Conservation (phyloP, 1,284 basidiomycete species). For the Moniliella sp. region DNA sequence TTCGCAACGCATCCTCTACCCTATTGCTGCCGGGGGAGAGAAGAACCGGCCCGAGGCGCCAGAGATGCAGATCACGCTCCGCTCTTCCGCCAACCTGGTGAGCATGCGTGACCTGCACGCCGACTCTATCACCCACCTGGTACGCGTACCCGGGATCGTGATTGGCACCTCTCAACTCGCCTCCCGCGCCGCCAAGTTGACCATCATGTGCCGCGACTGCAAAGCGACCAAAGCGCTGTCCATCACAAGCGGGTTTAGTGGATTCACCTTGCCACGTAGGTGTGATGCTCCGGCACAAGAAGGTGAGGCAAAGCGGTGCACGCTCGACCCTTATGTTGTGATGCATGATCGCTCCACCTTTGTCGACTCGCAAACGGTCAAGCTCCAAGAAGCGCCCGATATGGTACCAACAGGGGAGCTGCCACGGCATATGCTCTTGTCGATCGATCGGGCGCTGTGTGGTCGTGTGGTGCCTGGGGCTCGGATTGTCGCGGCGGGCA, state of each 20-base stretch:
- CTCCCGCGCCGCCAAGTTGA: conserved; percentile 71
- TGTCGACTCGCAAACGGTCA: conserved; percentile 84
- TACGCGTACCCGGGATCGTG: conserved; percentile 89
- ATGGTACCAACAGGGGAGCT: conserved; percentile 98
- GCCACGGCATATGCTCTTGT: conserved; percentile 80
- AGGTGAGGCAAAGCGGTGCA: conserved; percentile 71
- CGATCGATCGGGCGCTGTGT: conserved; percentile 45
- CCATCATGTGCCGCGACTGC: conserved; percentile 79
- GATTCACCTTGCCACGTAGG: conserved; percentile 38
- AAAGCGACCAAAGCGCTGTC: conserved; percentile 48
- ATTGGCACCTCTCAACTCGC: conserved; percentile 86
- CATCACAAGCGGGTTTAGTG: conserved; percentile 64
- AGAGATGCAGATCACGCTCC: conserved; percentile 68
- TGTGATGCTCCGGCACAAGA: conserved; percentile 36
- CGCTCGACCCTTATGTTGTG: conserved; percentile 84
- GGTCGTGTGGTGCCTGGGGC: conserved; percentile 57
- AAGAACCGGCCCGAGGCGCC: conserved; percentile 36
- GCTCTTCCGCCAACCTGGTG: conserved; percentile 61
- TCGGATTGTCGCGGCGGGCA: conserved; percentile 75
- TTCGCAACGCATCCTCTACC: conserved; percentile 26
- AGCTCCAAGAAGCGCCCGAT: conserved; percentile 93
- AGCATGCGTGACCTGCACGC: conserved; percentile 68
- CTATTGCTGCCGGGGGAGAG: conserved; percentile 13
- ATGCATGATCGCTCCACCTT: conserved; percentile 83
- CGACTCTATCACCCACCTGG: conserved; percentile 78